Percentiles rank a stretch among this genome's conserved stretches.
phyloP scores from a whole-genome alignment of 2,329 filamentous ascomycete genomes.

The Colletotrichum tabaci region DNA sequence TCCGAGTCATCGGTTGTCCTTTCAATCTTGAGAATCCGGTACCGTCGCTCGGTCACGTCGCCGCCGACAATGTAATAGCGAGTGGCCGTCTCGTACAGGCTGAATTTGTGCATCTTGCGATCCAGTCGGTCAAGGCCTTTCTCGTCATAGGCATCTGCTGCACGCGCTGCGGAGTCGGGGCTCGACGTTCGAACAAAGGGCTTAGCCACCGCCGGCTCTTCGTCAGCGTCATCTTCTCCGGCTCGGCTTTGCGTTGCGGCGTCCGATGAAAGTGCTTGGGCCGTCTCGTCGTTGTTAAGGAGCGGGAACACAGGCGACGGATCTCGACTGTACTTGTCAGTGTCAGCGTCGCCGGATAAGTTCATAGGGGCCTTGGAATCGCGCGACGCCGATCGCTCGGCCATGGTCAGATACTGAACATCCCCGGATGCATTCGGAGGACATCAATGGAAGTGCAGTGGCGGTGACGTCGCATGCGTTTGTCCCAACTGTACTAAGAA shows the following conservation, averaged over 20 bases:
- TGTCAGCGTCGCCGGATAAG: neutral
- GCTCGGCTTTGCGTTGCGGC: constrained; percentile 40
- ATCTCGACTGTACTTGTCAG: constrained; percentile 4
- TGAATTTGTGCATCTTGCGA: constrained; percentile 93
- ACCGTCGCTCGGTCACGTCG: constrained; percentile 89
- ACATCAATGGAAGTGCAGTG: too few species aligned
- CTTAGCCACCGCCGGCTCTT: constrained; percentile 70
- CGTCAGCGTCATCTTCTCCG: constrained; percentile 68
- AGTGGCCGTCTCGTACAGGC: constrained; percentile 94
- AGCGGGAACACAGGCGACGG: constrained; percentile 51
- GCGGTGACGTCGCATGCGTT: too few species aligned
- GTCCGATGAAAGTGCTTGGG: constrained; percentile 47
- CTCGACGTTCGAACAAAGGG: constrained; percentile 72
- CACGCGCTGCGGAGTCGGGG: constrained; percentile 59
- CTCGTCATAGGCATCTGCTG: constrained; percentile 51
- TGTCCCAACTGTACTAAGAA: too few species aligned
- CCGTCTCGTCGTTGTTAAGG: constrained; percentile 54
- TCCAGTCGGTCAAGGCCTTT: constrained; percentile 56
- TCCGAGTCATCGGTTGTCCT: constrained; percentile 82
- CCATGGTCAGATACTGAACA: neutral
- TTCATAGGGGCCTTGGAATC: neutral
- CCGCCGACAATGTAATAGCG: constrained; percentile 95
- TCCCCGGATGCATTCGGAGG: too few species aligned
- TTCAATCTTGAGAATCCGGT: constrained; percentile 95
- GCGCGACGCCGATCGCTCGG: neutral